Conservation (phyloP, 305 asterid species). For the Rubia tinctorum region DNA sequence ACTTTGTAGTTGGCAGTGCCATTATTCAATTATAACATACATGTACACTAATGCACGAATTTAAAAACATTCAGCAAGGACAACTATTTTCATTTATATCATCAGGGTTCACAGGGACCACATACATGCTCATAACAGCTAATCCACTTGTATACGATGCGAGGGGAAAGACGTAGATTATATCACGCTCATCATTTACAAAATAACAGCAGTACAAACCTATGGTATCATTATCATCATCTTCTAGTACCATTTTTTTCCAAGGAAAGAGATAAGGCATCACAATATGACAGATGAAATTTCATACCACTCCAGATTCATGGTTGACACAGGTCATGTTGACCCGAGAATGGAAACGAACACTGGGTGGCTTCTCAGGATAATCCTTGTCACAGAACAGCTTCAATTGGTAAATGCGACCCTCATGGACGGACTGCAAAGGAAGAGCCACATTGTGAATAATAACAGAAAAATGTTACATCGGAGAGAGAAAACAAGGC, state of each 20-base stretch:
- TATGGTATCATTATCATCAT: neutral
- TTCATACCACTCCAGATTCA: slow-evolving; percentile 71
- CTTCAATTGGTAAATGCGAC: slow-evolving; percentile 85
- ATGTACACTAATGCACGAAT: neutral
- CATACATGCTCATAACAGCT: neutral
- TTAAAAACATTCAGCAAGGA: neutral
- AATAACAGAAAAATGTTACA: neutral
- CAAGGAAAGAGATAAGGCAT: neutral
- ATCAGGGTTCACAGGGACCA: neutral
- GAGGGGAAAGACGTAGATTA: neutral
- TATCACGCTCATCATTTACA: neutral
- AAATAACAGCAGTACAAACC: neutral
- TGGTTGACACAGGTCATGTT: slow-evolving; percentile 85
- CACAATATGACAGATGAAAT: neutral
- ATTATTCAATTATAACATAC: neutral
- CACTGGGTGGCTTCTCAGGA: slow-evolving; percentile 91
- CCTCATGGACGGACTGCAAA: slow-evolving; percentile 86
- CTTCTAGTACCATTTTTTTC: neutral
- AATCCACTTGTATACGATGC: neutral
- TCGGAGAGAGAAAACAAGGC: neutral
- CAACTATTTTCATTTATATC: neutral
- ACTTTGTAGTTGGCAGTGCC: neutral
- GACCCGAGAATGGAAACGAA: slow-evolving; percentile 82
- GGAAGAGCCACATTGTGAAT: neutral
- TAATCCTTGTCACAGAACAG: slow-evolving; percentile 89